Percentiles rank a stretch among this genome's conserved stretches.
Conservation (phyloP, 2,329 filamentous ascomycete species). For the Neophaeococcomyces mojaviensis region DNA sequence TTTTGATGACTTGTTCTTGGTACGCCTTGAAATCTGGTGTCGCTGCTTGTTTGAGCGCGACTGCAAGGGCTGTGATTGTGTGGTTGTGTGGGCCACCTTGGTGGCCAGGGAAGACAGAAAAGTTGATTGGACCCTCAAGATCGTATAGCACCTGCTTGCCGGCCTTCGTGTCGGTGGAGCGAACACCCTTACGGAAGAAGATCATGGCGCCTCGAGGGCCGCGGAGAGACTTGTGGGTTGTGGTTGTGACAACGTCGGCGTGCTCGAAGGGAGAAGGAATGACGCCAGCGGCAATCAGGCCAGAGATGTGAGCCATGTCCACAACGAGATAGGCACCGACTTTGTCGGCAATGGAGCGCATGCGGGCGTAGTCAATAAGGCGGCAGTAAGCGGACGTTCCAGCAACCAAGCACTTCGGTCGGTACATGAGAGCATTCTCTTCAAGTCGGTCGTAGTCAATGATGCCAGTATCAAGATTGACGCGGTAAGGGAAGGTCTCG, state of each 20-base stretch:
- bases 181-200: constrained; percentile 97
- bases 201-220: constrained; percentile 98
- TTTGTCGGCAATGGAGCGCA: constrained; percentile 90
- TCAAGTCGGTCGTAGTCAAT: constrained; percentile 95
- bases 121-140: constrained; percentile 93
- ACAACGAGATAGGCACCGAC: constrained; percentile 92
- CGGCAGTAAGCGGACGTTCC: constrained; percentile 98
- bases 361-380: constrained; percentile 90
- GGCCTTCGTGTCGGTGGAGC: constrained; percentile 80
- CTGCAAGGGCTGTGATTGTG: constrained; percentile 93
- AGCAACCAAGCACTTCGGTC: constrained; percentile 91
- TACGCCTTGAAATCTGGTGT: constrained; percentile 87
- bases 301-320: constrained; percentile 98
- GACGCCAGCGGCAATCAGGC: constrained; percentile 84
- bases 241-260: constrained; percentile 95
- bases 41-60: constrained; percentile 89
- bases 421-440: constrained; percentile 83
- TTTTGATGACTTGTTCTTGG: constrained; percentile 84
- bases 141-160: constrained; percentile 88
- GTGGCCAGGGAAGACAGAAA: constrained; percentile 97
- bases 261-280: constrained; percentile 88
- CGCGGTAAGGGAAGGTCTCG: constrained; percentile 94
- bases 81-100: constrained; percentile 99
- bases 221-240: constrained; percentile 97
- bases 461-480: constrained; percentile 68